A percentile compares a stretch with the other conserved stretches of the same genome.
Evolutionary conservation across 2,329 filamentous ascomycete genomes (phyloP).

Genomic region (Rhinocladiella mackenziei): DNA sequence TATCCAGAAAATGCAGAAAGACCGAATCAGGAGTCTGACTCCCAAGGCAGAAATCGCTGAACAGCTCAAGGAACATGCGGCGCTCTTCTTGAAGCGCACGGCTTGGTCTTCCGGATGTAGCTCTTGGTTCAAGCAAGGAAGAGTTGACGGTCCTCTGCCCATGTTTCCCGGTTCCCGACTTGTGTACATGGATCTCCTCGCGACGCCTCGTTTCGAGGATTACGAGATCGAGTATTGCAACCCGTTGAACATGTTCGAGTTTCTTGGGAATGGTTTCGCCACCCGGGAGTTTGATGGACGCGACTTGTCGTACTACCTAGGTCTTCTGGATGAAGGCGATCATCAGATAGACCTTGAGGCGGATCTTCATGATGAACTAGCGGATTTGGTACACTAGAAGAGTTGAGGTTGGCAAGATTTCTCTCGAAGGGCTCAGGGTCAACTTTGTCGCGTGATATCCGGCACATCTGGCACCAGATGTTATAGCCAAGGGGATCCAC

Average conservation of each 20-base stretch:
- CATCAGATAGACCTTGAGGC: constrained; percentile 21
- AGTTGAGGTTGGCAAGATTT: not conserved
- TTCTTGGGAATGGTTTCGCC: constrained; percentile 43
- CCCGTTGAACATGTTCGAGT: constrained; percentile 35
- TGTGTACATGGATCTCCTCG: constrained; percentile 39
- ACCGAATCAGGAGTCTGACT: constrained; percentile 26
- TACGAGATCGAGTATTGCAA: constrained; percentile 41
- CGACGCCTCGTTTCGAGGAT: constrained; percentile 40
- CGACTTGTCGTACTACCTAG: constrained; percentile 44
- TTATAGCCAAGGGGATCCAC: too few relatives aligned
- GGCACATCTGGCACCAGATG: too few relatives aligned
- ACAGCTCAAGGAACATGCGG: constrained; percentile 48
- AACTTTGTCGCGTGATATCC: too few relatives aligned
- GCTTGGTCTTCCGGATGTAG: constrained; percentile 17
- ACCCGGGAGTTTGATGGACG: constrained; percentile 45
- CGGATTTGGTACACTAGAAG: constrained; percentile 11
- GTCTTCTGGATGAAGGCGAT: constrained; percentile 17
- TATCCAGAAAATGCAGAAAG: constrained; percentile 25
- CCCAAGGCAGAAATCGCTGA: constrained; percentile 44
- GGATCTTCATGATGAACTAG: constrained; percentile 17
- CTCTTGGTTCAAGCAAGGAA: constrained; percentile 23
- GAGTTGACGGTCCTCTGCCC: constrained; percentile 29
- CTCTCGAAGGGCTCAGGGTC: not conserved
- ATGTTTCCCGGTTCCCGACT: constrained; percentile 40
- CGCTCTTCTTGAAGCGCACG: constrained; percentile 41